Evolutionary conservation across 2,329 filamentous ascomycete species (phyloP).

Genomic region (Alternaria incomplexa): DNA sequence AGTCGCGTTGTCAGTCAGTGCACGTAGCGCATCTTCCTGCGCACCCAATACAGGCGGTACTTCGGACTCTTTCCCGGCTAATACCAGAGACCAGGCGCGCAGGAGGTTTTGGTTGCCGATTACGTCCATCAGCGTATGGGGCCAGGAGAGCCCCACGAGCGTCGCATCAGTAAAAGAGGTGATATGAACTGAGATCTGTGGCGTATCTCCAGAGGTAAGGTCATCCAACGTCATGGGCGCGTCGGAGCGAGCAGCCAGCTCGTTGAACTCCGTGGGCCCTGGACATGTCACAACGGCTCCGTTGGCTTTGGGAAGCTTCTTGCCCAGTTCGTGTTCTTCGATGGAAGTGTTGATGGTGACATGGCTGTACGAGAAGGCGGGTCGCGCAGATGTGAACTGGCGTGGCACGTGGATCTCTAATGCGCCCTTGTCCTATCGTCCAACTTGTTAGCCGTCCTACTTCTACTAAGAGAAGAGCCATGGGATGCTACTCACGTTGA

Average conservation of each 20-base stretch:
- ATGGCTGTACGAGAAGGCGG: constrained; percentile 52
- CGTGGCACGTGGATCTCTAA: constrained; percentile 52
- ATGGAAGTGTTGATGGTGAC: constrained; percentile 45
- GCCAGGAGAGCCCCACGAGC: constrained; percentile 54
- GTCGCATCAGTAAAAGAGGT: constrained; percentile 59
- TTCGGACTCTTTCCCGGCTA: constrained; percentile 53
- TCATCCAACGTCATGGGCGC: constrained; percentile 17
- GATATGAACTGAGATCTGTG: constrained; percentile 57
- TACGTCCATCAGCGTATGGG: constrained; percentile 58
- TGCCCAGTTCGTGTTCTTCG: constrained; percentile 51
- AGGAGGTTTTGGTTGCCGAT: constrained; percentile 54
- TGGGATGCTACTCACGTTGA: constrained; percentile 42
- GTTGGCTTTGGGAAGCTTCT: constrained; percentile 41
- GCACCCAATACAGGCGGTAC: constrained; percentile 38
- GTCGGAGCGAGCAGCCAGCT: constrained; percentile 13
- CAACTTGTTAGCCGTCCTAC: constrained; percentile 13
- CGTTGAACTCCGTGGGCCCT: constrained; percentile 6
- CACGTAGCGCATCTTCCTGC: constrained; percentile 46
- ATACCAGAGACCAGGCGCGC: constrained; percentile 54
- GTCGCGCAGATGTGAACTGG: constrained; percentile 44
- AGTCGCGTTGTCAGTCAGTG: constrained; percentile 1
- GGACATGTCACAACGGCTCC: neutral
- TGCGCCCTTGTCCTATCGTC: constrained; percentile 11
- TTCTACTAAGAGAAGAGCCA: too few relatives aligned
- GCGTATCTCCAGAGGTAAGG: constrained; percentile 45